phyloP scores from a whole-genome alignment of 2,329 filamentous ascomycete species.

The Colletotrichum shisoi region DNA sequence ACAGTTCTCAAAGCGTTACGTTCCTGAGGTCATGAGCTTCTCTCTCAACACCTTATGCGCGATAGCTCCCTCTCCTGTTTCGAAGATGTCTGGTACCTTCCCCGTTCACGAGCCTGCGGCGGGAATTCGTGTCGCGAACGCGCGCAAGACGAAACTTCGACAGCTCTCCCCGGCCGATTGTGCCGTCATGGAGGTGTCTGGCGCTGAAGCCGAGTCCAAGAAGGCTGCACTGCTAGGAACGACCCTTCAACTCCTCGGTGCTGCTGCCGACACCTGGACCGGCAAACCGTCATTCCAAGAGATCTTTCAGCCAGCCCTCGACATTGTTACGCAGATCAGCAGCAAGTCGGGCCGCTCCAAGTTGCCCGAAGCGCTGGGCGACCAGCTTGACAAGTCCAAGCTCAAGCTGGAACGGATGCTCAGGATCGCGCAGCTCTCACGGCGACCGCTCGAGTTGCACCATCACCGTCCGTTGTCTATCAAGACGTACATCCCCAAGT shows the following conservation, averaged over 20 bases:
- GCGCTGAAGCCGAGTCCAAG: slow-evolving; percentile 42
- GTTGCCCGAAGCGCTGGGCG: slow-evolving; percentile 55
- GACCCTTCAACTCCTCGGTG: slow-evolving; percentile 70
- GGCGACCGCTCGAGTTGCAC: slow-evolving; percentile 85
- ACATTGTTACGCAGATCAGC: slow-evolving; percentile 68
- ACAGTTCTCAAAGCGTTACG: slow-evolving; percentile 80
- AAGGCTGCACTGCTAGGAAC: slow-evolving; percentile 70
- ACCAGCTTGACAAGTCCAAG: slow-evolving; percentile 53
- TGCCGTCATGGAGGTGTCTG: slow-evolving; percentile 43
- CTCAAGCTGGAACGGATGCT: slow-evolving; percentile 63
- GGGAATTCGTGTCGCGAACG: slow-evolving; percentile 59
- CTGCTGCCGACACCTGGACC: slow-evolving; percentile 76
- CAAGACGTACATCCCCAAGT: slow-evolving; percentile 88
- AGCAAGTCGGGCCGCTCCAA: slow-evolving; percentile 61
- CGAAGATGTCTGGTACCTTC: slow-evolving; percentile 62
- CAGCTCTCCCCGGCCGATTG: slow-evolving; percentile 70
- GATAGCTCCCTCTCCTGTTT: slow-evolving; percentile 65
- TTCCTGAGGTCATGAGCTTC: slow-evolving; percentile 89
- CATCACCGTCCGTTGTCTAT: slow-evolving; percentile 88
- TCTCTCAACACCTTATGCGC: slow-evolving; percentile 75
- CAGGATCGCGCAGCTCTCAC: slow-evolving; percentile 68
- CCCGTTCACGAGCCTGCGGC: slow-evolving; percentile 66
- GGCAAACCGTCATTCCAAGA: slow-evolving; percentile 78
- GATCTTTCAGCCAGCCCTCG: slow-evolving; percentile 72
- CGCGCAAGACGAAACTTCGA: slow-evolving; percentile 53